Evolutionary conservation across 148 eudicot genomes (phyloP).

Genomic region (Oxyria digyna): DNA sequence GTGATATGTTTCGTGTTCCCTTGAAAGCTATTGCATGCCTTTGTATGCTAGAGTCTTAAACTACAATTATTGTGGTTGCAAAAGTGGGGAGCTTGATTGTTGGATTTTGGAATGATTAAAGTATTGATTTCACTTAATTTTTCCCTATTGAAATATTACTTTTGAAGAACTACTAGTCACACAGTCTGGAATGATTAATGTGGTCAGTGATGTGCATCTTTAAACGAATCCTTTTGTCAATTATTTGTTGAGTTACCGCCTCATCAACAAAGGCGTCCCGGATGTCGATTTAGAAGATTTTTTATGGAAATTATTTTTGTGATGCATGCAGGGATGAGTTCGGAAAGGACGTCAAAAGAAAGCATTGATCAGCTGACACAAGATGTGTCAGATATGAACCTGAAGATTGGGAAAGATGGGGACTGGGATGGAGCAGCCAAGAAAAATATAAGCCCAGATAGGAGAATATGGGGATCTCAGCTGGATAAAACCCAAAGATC

Average conservation of each 20-base stretch:
- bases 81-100: neutral
- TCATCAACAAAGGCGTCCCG: no score
- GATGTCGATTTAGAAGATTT: neutral
- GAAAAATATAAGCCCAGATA: slow-evolving; percentile 30
- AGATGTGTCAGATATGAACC: slow-evolving; percentile 24
- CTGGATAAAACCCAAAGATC: slow-evolving; percentile 25
- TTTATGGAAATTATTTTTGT: neutral
- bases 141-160: neutral
- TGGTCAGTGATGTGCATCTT: neutral
- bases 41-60: neutral
- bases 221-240: neutral
- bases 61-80: neutral
- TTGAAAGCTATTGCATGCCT: neutral
- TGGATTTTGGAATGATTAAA: neutral
- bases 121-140: neutral
- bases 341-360: neutral
- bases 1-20: neutral
- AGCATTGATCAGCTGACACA: slow-evolving; percentile 23
- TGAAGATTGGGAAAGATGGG: slow-evolving; percentile 30
- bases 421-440: slow-evolving; percentile 37
- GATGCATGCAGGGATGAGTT: neutral
- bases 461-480: slow-evolving; percentile 22
- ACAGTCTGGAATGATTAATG: neutral
- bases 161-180: neutral
- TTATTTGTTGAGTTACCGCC: no score